A percentile compares a stretch with the other conserved stretches of the same genome.
These are phyloP conservation scores for Rhynchospora breviuscula DNA, from an alignment of 176 grass and related monocot genomes.

Conservation along the genomic window DNA sequence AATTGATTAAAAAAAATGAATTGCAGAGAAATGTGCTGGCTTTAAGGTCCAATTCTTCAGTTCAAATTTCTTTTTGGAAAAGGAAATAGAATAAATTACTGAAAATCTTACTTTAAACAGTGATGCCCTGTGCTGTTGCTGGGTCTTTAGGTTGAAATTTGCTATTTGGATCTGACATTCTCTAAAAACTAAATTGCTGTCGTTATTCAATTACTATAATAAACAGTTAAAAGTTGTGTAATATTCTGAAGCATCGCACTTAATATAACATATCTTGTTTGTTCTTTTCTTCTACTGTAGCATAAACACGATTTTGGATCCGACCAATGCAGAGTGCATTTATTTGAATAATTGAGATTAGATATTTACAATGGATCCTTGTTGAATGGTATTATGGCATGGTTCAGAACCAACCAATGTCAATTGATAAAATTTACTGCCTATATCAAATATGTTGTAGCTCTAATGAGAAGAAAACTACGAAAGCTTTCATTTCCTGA, in stretches of 20 bases:
- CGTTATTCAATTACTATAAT: too few relatives aligned
- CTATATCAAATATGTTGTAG: background rate
- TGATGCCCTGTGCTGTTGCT: background rate
- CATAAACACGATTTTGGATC: background rate
- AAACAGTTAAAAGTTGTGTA: too few relatives aligned
- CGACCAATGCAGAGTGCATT: background rate
- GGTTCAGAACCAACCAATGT: background rate
- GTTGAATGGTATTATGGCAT: too few relatives aligned
- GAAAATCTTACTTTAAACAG: background rate
- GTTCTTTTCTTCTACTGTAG: background rate
- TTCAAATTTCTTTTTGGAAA: too few relatives aligned
- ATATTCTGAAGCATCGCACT: too few relatives aligned
- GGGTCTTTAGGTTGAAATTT: too few relatives aligned
- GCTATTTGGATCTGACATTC: too few relatives aligned
- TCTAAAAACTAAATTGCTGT: too few relatives aligned
- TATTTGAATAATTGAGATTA: background rate
- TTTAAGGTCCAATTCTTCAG: too few relatives aligned
- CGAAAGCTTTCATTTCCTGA: background rate
- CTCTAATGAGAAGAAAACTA: background rate
- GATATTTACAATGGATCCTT: background rate
- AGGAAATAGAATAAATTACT: background rate
- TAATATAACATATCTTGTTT: background rate
- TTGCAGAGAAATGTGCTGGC: too few relatives aligned
- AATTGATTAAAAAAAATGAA: too few relatives aligned
- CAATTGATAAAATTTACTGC: background rate